A percentile compares a stretch with the other conserved stretches of the same genome.
These are phyloP conservation scores for Beauveria pseudobassiana DNA, from an alignment of 2,329 filamentous ascomycete genomes.

Conservation along the genomic window DNA sequence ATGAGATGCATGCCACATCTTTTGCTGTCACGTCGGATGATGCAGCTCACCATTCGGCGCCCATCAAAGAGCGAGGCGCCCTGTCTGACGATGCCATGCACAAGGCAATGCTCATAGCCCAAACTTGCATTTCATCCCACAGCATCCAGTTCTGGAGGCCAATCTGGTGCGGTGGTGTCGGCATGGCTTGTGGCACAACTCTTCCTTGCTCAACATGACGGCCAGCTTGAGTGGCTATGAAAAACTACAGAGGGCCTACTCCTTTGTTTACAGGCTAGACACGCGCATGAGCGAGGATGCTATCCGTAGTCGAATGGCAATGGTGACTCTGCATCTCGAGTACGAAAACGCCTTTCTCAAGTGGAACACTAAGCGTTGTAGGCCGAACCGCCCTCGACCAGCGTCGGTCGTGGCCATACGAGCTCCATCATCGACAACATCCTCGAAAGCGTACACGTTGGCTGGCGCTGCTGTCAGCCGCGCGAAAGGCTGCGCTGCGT, in stretches of 20 bases:
- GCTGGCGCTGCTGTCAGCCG: not conserved
- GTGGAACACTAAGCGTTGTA: not conserved
- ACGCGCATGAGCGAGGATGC: slow-evolving; percentile 7
- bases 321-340: slow-evolving; percentile 1
- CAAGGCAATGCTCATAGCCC: not conserved
- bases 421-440: slow-evolving; percentile 4
- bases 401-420: not conserved
- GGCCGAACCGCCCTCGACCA: not conserved
- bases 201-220: not conserved
- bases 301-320: slow-evolving; percentile 4
- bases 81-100: not conserved
- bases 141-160: slow-evolving; percentile 2
- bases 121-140: not conserved
- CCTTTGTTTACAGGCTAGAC: not conserved
- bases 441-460: not conserved
- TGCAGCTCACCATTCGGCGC: no score
- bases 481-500: not conserved
- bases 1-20: no score
- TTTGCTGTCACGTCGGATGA: no score
- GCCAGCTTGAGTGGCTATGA: not conserved
- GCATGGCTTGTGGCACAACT: not conserved
- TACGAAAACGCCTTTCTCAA: not conserved
- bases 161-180: not conserved
- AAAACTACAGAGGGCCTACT: slow-evolving; percentile 1
- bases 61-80: no score